Conservation (phyloP, 768 basidiomycete genomes). For the Tubosaeta sp. region DNA sequence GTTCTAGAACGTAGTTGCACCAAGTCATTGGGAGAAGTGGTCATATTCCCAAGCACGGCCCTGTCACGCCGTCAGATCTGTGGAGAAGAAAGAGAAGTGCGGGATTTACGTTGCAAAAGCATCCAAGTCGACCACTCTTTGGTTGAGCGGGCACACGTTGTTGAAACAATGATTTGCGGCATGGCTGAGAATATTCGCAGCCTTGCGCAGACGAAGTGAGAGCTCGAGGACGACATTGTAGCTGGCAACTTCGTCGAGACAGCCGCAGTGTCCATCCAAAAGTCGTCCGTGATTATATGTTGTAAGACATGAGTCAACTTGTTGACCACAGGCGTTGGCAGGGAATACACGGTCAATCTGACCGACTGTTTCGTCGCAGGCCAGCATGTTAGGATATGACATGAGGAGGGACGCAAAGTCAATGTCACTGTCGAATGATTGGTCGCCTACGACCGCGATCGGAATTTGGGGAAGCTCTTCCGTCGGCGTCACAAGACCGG, state of each 20-base stretch:
- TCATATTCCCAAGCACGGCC: constrained; percentile 37
- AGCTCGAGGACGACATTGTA: constrained; percentile 62
- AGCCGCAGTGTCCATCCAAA: constrained; percentile 47
- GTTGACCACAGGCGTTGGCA: background rate
- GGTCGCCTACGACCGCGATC: constrained; percentile 21
- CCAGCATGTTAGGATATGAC: constrained; percentile 26
- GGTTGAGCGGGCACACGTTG: constrained; percentile 35
- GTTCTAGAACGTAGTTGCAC: constrained; percentile 13
- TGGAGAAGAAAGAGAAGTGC: background rate
- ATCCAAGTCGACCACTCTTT: constrained; percentile 49
- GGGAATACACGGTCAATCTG: constrained; percentile 6
- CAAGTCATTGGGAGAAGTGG: constrained; percentile 24
- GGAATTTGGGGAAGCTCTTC: constrained; percentile 39
- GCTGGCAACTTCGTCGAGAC: constrained; percentile 48
- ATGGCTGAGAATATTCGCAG: constrained; percentile 50
- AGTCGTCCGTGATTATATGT: constrained; percentile 12
- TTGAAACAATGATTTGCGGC: constrained; percentile 37
- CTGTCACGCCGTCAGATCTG: constrained; percentile 27
- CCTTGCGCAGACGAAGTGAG: constrained; percentile 59
- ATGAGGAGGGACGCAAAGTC: constrained; percentile 42
- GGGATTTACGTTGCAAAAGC: constrained; percentile 47
- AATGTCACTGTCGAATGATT: constrained; percentile 33
- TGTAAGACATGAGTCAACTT: constrained; percentile 5
- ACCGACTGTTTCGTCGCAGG: constrained; percentile 11
- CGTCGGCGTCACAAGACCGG: constrained; percentile 41